Evolutionary conservation across 2,329 filamentous ascomycete genomes (phyloP).

Genomic region (Atkinsonella texensis): DNA sequence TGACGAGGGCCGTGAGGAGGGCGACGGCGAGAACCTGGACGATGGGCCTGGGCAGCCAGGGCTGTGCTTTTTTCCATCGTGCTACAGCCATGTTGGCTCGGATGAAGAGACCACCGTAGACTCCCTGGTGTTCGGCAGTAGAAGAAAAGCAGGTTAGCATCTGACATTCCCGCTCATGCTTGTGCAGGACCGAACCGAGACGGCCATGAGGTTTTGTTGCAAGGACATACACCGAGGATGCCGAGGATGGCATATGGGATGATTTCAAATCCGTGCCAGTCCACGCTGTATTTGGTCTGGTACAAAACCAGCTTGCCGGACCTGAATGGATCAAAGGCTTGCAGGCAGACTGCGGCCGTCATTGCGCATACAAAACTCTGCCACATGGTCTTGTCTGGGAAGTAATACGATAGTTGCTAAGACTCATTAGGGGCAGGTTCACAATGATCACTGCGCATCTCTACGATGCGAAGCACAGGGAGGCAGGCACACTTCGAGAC

Average conservation of each 20-base stretch:
- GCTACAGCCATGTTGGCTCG: slow-evolving; percentile 84
- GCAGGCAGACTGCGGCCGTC: slow-evolving; percentile 90
- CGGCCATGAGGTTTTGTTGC: no score
- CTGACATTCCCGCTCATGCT: no score
- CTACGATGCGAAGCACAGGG: background rate
- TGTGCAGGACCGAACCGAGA: no score
- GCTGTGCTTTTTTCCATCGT: slow-evolving; percentile 58
- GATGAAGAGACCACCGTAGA: slow-evolving; percentile 92
- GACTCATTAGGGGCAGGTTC: background rate
- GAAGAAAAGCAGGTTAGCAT: background rate
- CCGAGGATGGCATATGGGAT: slow-evolving; percentile 79
- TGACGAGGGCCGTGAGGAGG: slow-evolving; percentile 73
- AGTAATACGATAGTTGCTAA: slow-evolving; percentile 91
- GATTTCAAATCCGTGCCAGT: slow-evolving; percentile 92
- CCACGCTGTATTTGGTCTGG: slow-evolving; percentile 82
- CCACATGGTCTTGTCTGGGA: slow-evolving; percentile 99
- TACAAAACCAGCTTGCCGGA: slow-evolving; percentile 93
- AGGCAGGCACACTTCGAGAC: slow-evolving; percentile 55
- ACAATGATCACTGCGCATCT: no score
- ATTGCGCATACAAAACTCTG: slow-evolving; percentile 98
- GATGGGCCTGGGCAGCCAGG: slow-evolving; percentile 60
- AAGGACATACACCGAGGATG: slow-evolving; percentile 52
- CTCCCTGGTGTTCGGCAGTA: slow-evolving; percentile 37
- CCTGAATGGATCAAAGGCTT: slow-evolving; percentile 86
- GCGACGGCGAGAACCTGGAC: slow-evolving; percentile 71